These are phyloP conservation scores for Cairneyella variabilis DNA, from an alignment of 495 filamentous ascomycete genomes.

Conservation along the genomic window DNA sequence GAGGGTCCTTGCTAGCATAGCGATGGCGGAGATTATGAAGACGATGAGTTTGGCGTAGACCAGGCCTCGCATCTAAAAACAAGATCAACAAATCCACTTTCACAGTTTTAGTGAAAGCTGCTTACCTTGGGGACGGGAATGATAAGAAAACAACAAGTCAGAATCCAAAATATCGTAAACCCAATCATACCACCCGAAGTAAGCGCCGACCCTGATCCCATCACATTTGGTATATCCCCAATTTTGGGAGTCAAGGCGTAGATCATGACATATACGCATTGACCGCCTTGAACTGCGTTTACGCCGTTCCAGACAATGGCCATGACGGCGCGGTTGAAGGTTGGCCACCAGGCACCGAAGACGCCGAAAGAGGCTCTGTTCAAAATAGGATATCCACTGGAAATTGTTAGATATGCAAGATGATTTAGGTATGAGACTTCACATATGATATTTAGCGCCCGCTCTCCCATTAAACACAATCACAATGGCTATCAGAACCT, in stretches of 20 bases:
- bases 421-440: background rate
- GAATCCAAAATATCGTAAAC: slow-evolving; percentile 33
- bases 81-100: too few relatives aligned
- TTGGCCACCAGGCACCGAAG: slow-evolving; percentile 37
- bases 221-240: slow-evolving; percentile 31
- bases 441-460: slow-evolving; percentile 37
- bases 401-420: background rate
- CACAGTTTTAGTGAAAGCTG: too few relatives aligned
- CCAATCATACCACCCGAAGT: slow-evolving; percentile 36
- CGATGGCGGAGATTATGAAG: slow-evolving; percentile 30
- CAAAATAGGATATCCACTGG: slow-evolving; percentile 32
- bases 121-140: slow-evolving; percentile 32
- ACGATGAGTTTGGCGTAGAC: slow-evolving; percentile 34
- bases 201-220: slow-evolving; percentile 33
- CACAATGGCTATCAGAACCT: slow-evolving; percentile 29
- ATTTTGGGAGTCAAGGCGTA: slow-evolving; percentile 36
- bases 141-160: slow-evolving; percentile 34
- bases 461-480: slow-evolving; percentile 37
- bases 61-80: slow-evolving; percentile 28
- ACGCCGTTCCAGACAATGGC: slow-evolving; percentile 39
- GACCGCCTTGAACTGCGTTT: slow-evolving; percentile 34
- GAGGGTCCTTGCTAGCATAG: slow-evolving; percentile 35
- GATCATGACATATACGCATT: slow-evolving; percentile 37
- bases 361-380: slow-evolving; percentile 34
- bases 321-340: slow-evolving; percentile 37